Evolutionary conservation across 2,329 filamentous ascomycete genomes (phyloP).

Genomic region (Ophiostoma australiae): DNA sequence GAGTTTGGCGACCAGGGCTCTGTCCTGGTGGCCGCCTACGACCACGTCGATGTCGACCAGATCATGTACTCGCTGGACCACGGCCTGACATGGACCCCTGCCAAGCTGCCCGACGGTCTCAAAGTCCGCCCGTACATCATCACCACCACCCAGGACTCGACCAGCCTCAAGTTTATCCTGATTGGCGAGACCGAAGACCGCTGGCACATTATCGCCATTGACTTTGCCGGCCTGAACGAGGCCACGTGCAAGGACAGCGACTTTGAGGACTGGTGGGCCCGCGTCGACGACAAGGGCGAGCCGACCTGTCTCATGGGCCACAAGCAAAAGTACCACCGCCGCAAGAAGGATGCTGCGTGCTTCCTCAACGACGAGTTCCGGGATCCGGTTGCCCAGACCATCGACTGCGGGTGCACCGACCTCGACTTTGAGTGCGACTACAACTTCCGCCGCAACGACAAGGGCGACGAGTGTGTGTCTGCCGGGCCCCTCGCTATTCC

Average conservation of each 20-base stretch:
- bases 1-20: slow-evolving; percentile 94
- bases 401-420: slow-evolving; percentile 74
- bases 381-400: slow-evolving; percentile 63
- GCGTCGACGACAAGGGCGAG: slow-evolving; percentile 72
- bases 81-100: slow-evolving; percentile 73
- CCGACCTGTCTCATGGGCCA: slow-evolving; percentile 93
- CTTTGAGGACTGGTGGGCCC: slow-evolving; percentile 84
- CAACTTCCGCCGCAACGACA: slow-evolving; percentile 67
- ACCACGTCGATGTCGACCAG: slow-evolving; percentile 59
- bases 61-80: slow-evolving; percentile 80
- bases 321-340: slow-evolving; percentile 77
- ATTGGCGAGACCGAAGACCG: slow-evolving; percentile 56
- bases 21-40: slow-evolving; percentile 74
- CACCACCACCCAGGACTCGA: slow-evolving; percentile 88
- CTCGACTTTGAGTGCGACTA: slow-evolving; percentile 95
- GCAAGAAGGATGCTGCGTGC: slow-evolving; percentile 83
- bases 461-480: slow-evolving; percentile 64
- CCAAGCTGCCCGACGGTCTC: slow-evolving; percentile 60
- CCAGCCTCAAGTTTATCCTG: slow-evolving; percentile 83
- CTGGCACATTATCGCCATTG: slow-evolving; percentile 66
- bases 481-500: slow-evolving; percentile 60
- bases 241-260: slow-evolving; percentile 71
- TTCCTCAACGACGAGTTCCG: slow-evolving; percentile 84
- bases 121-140: slow-evolving; percentile 68
- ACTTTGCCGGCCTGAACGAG: slow-evolving; percentile 79